phyloP scores from a whole-genome alignment of 2,329 filamentous ascomycete species.

The Colletotrichum sp. region DNA sequence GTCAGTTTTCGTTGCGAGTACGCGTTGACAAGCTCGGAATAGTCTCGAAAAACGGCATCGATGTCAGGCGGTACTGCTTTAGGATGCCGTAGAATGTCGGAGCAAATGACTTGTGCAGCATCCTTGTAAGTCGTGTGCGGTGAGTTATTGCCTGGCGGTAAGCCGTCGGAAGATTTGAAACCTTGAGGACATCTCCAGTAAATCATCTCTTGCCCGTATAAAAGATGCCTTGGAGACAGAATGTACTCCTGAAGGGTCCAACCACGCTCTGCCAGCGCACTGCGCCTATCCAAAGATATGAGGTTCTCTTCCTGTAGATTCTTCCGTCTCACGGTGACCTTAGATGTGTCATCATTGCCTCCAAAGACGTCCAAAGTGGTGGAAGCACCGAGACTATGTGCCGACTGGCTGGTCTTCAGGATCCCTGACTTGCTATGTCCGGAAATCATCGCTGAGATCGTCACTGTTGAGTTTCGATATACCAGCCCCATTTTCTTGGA shows the following conservation, averaged over 20 bases:
- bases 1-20: not conserved
- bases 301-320: not conserved
- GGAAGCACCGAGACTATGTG: not conserved
- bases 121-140: not conserved
- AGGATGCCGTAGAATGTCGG: not conserved
- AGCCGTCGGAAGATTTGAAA: not conserved
- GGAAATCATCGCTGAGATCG: not conserved
- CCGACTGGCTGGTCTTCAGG: not conserved
- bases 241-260: conserved; percentile 4
- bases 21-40: not conserved
- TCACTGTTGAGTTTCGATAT: conserved; percentile 7
- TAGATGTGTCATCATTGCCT: not conserved
- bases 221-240: not conserved
- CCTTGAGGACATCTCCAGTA: not conserved
- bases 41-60: not conserved
- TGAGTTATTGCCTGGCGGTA: not conserved
- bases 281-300: not conserved
- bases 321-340: not conserved
- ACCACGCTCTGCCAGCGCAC: not conserved
- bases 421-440: not conserved
- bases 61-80: not conserved
- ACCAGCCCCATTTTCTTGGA: conserved; percentile 5
- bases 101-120: not conserved
- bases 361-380: not conserved
- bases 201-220: not conserved